Evolutionary conservation across 1,284 basidiomycete genomes (phyloP), one percentile per base, ranked within the genome.

Genomic region (Cyathus olla): DNA sequence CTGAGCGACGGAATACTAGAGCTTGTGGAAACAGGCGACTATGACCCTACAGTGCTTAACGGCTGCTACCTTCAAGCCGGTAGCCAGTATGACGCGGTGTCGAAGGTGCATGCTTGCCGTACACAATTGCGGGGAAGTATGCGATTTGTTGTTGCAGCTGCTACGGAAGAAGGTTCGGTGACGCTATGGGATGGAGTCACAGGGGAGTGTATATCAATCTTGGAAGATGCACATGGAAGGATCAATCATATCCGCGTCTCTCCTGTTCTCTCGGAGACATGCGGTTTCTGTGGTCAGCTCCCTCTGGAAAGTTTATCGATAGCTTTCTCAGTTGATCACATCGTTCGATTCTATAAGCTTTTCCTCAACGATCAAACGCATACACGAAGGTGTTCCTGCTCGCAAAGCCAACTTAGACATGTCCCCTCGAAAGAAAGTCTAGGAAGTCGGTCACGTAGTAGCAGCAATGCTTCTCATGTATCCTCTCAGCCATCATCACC

Each of bases 131-230:
- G 82, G 42, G 86, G 85, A 2, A 77, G 75, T 50, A 76, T 74
- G 21, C 83, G 82, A 22, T 72, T 87, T 19, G 80, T 94, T 65
- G 72, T 94, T 19, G 87, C 82, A 29, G 83, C 87, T 17, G 88
- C 88, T 9, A 90, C 91, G 1, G 84, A 87, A 46, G 84, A 86
- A 0, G 94, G 93, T 3, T 79, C 87, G 10, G 82, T 95, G 26
- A 89, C 90, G 0, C 70, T 95, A 15, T 94, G 90, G 91, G 90
- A 93, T 68, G 84, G 80, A 6, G 66, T 77, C 8, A 87, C 87
- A 4, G 83, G 85, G 4, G 87, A 90, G 59, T 87, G 87, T 63
- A 83, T 94, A 35, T 78, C 82, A 58, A 77, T 88, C 46, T 72
- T 92, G 27, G 88, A 90, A 55, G 87, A 89, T 29, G 76, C 80